A percentile compares a stretch with the other conserved stretches of the same genome.
Conservation (phyloP, 2,329 filamentous ascomycete species). For the Blastomyces emzantsi region DNA sequence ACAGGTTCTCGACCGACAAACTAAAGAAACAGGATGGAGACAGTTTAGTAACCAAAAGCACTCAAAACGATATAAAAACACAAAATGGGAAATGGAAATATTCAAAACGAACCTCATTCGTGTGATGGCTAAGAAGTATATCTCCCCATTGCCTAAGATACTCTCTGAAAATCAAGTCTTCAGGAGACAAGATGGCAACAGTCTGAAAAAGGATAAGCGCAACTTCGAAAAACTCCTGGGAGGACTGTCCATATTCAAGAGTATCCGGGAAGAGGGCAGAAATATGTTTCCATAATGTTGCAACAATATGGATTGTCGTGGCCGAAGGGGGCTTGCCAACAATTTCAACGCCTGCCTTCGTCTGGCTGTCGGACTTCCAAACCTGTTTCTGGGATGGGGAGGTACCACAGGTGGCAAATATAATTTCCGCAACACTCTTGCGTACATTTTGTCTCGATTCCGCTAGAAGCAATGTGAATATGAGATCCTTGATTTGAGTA, state of each 20-base stretch:
- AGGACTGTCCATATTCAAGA: conserved; percentile 29
- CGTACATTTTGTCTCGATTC: conserved; percentile 35
- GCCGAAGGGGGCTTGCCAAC: conserved; percentile 21
- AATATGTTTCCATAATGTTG: conserved; percentile 39
- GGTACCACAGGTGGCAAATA: conserved; percentile 30
- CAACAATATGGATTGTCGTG: conserved; percentile 32
- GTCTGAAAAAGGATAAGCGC: conserved; percentile 36
- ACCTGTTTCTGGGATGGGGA: conserved; percentile 26
- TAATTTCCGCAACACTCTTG: conserved; percentile 31
- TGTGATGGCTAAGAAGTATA: conserved; percentile 36
- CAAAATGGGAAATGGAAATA: background rate
- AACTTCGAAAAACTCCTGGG: conserved; percentile 41
- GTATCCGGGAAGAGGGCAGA: conserved; percentile 33
- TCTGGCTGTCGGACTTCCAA: conserved; percentile 14
- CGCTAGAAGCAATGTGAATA: conserved; percentile 37
- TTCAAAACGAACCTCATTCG: conserved; percentile 31
- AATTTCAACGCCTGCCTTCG: background rate
- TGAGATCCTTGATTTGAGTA: conserved; percentile 29
- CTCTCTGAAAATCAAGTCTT: conserved; percentile 30
- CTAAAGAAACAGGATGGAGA: conserved; percentile 16
- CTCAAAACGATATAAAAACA: background rate
- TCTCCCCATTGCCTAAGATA: conserved; percentile 37
- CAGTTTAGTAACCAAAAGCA: conserved; percentile 17
- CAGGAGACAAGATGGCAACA: conserved; percentile 32
- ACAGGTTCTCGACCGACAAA: conserved; percentile 40